Base-by-base conservation (phyloP, 2,329 filamentous ascomycete genomes). In the Aspergillus latus region DNA sequence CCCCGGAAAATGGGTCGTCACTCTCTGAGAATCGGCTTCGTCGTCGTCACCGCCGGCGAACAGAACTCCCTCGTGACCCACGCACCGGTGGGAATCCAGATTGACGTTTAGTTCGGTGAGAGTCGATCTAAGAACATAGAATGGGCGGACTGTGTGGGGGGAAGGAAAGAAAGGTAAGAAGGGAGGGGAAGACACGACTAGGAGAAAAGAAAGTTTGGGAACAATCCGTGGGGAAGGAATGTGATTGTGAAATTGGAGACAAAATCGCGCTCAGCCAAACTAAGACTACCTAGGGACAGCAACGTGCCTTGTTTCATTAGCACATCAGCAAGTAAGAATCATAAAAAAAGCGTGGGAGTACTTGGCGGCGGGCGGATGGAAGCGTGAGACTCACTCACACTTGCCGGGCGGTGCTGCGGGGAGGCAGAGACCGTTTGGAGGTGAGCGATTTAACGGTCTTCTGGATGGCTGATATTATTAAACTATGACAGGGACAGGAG, bases 61-160 rank as follows among this genome's bases (percentile, higher is more conserved):
- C 43, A 55, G 46, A 50, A 60, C 21, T 50, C 44, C 54, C 45
- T 57, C 54, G 51, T 55, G 37, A 59, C 54, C 54, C 51, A 49
- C 47, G 48, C 61, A 52, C 48, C 11, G 48, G 29, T 42, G 28
- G 43, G 50, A 49, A 58, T 59, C 63, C 58, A 62, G 59, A 50
- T 51, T 62, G 61, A 21, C 51, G 56, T 50, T 43, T 60, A 58
- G 21, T 60, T 57, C 34, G 56, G 59, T 32, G 59, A 50, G 26
- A 55, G 48, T 16, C 51, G 57, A 55, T 49, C 54, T 46, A 58
- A 51, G 59, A 54, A 60, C 61, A 64, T 64, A 55, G 54, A 61
- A 63, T 42, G 49, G 44, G 30, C 21, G 43, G 15, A n/a, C 47
- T 32, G 34, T 40, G 40, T 43, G 36, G 49, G 39, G 52, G 45